These are phyloP conservation scores for Daedaleopsis nitida DNA, from an alignment of 768 basidiomycete species.

Conservation along the genomic window DNA sequence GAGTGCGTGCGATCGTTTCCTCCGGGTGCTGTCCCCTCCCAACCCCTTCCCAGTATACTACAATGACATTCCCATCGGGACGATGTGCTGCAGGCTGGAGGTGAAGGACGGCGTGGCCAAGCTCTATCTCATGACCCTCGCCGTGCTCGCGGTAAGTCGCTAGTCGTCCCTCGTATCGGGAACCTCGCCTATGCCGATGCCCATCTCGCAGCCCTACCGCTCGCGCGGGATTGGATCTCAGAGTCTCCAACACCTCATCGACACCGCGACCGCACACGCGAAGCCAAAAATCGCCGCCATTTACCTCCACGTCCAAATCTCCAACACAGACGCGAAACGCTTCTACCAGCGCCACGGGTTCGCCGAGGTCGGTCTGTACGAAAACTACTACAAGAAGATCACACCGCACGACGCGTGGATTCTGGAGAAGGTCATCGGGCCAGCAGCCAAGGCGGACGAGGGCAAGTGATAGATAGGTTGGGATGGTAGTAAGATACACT, in stretches of 20 bases:
- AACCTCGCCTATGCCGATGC: constrained; percentile 10
- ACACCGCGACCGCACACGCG: constrained; percentile 57
- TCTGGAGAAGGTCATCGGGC: constrained; percentile 60
- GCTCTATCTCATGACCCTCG: constrained; percentile 92
- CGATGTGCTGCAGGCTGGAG: constrained; percentile 84
- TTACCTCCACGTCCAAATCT: constrained; percentile 87
- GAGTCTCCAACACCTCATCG: constrained; percentile 66
- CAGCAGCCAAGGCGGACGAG: background rate
- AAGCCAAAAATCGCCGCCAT: constrained; percentile 69
- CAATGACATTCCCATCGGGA: constrained; percentile 91
- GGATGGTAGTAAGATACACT: constrained; percentile 18
- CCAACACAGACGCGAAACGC: constrained; percentile 71
- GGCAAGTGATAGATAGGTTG: constrained; percentile 8
- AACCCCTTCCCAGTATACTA: constrained; percentile 68
- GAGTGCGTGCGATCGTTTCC: constrained; percentile 49
- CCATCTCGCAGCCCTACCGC: constrained; percentile 71
- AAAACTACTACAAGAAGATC: constrained; percentile 91
- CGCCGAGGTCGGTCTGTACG: constrained; percentile 60
- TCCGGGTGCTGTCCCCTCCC: background rate
- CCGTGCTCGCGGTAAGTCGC: constrained; percentile 75
- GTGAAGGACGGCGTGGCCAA: constrained; percentile 54
- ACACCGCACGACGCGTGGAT: constrained; percentile 85
- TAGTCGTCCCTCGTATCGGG: constrained; percentile 29
- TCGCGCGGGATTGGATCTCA: constrained; percentile 75
- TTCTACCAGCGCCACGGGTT: constrained; percentile 90